A percentile compares a stretch with the other conserved stretches of the same genome.
Conservation (phyloP, 163 green algal species). For the Picocystis sp. region DNA sequence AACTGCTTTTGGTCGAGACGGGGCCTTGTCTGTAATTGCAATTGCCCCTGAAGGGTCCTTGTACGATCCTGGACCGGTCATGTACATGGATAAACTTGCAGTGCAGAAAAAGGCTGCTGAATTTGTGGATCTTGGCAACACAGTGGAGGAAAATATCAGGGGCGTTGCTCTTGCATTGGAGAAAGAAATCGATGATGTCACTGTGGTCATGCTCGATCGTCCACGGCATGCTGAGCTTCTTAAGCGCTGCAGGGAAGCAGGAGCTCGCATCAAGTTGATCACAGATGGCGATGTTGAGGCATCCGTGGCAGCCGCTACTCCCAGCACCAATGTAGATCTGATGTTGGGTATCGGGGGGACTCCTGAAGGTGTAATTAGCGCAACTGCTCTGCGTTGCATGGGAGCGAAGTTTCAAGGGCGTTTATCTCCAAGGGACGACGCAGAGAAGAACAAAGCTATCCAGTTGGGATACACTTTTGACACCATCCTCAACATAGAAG, state of each 20-base stretch:
- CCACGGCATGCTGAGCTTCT: constrained; percentile 49
- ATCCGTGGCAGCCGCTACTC: constrained; percentile 55
- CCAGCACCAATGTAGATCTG: constrained; percentile 42
- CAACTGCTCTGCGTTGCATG: constrained; percentile 59
- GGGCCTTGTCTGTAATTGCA: constrained; percentile 57
- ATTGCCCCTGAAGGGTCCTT: constrained; percentile 50
- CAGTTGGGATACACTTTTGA: background rate
- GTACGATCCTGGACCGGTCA: constrained; percentile 56
- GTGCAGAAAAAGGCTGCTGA: constrained; percentile 40
- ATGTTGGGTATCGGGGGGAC: constrained; percentile 58
- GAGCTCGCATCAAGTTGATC: constrained; percentile 64
- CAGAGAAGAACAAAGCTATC: constrained; percentile 29
- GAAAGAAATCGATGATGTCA: constrained; percentile 56
- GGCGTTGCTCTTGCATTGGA: constrained; percentile 32
- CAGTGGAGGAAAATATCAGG: constrained; percentile 41
- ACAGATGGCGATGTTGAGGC: constrained; percentile 63
- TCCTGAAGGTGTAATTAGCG: constrained; percentile 25
- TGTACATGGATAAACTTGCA: constrained; percentile 79
- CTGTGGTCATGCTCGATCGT: constrained; percentile 59
- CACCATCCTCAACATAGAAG: constrained; percentile 3
- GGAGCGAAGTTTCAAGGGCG: constrained; percentile 43
- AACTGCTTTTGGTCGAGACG: constrained; percentile 42
- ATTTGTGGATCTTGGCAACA: constrained; percentile 33
- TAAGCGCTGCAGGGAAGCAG: constrained; percentile 38
- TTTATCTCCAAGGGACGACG: constrained; percentile 46